These are phyloP conservation scores for Phaseolus coccineus DNA, from an alignment of 331 rosid species.

Conservation along the genomic window DNA sequence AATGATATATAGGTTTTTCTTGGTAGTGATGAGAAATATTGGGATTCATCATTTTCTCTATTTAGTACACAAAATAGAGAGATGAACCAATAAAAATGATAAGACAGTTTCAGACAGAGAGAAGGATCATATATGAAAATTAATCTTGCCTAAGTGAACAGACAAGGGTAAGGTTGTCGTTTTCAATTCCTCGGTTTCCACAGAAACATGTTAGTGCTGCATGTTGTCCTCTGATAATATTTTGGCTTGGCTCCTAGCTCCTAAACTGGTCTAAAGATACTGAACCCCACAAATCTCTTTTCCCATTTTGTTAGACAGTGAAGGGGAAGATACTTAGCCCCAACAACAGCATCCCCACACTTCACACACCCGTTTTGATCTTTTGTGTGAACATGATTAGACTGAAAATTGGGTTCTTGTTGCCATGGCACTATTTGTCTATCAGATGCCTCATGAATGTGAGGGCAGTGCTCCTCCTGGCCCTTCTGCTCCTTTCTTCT, in stretches of 20 bases:
- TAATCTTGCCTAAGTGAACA: conserved; percentile 34
- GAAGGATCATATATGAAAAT: not conserved
- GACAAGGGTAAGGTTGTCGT: conserved; percentile 46
- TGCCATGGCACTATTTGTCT: conserved; percentile 36
- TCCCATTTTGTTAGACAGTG: conserved; percentile 49
- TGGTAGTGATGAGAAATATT: not conserved
- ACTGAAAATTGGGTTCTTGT: conserved; percentile 38
- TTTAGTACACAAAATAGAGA: not conserved
- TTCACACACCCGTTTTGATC: conserved; percentile 35
- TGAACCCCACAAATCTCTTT: conserved; percentile 65
- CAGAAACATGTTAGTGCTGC: conserved; percentile 37
- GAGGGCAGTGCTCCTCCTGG: conserved; percentile 19
- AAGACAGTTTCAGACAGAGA: conserved; percentile 11
- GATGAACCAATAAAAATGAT: not conserved
- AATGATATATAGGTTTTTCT: not conserved
- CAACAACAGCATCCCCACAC: conserved; percentile 34
- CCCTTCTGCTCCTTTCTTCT: conserved; percentile 39
- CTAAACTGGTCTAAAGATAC: conserved; percentile 43
- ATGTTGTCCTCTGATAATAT: conserved; percentile 54
- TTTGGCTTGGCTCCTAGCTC: conserved; percentile 40
- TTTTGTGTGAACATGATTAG: conserved; percentile 47
- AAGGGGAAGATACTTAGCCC: conserved; percentile 35
- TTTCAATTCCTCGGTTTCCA: conserved; percentile 42
- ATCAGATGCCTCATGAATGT: conserved; percentile 20
- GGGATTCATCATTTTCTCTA: not conserved